Conservation (phyloP, 2,329 filamentous ascomycete genomes). For the Aspergillus candidus region DNA sequence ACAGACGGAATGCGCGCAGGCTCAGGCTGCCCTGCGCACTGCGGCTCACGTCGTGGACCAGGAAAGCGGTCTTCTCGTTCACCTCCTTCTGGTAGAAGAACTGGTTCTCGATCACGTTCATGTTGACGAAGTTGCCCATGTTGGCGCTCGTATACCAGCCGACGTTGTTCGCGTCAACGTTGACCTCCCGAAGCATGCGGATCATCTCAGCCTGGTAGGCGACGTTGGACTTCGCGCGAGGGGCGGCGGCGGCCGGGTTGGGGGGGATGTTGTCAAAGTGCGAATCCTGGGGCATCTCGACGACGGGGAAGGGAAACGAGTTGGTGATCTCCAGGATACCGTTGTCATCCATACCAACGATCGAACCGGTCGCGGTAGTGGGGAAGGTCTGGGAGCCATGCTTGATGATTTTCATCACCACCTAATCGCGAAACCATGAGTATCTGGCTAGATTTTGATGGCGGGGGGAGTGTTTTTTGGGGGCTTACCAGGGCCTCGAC, state of each 20-base stretch:
- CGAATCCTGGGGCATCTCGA: slow-evolving; percentile 64
- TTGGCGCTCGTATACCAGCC: slow-evolving; percentile 98
- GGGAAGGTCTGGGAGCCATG: slow-evolving; percentile 86
- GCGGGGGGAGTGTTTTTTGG: slow-evolving; percentile 28
- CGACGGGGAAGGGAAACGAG: slow-evolving; percentile 83
- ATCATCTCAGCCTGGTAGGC: slow-evolving; percentile 96
- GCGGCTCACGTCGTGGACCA: slow-evolving; percentile 93
- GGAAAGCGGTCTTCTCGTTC: slow-evolving; percentile 78
- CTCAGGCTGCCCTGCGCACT: slow-evolving; percentile 88
- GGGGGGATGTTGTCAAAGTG: slow-evolving; percentile 66
- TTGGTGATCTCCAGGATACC: slow-evolving; percentile 85
- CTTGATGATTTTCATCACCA: slow-evolving; percentile 97
- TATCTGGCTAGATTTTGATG: slow-evolving; percentile 16
- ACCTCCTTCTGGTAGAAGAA: slow-evolving; percentile 90
- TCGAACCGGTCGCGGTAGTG: slow-evolving; percentile 78
- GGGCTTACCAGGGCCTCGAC: slow-evolving; percentile 81
- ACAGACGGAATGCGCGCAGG: slow-evolving; percentile 84
- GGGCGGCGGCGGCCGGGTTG: slow-evolving; percentile 75
- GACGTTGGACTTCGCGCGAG: slow-evolving; percentile 83
- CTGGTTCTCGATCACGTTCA: slow-evolving; percentile 95
- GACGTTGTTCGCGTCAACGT: slow-evolving; percentile 95
- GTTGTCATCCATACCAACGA: slow-evolving; percentile 88
- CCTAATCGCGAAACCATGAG: slow-evolving; percentile 46
- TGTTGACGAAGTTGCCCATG: slow-evolving; percentile 97
- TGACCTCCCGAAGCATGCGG: slow-evolving; percentile 90